Conservation (phyloP, 371 early-diverging fungal species). For the Globomyces sp. region DNA sequence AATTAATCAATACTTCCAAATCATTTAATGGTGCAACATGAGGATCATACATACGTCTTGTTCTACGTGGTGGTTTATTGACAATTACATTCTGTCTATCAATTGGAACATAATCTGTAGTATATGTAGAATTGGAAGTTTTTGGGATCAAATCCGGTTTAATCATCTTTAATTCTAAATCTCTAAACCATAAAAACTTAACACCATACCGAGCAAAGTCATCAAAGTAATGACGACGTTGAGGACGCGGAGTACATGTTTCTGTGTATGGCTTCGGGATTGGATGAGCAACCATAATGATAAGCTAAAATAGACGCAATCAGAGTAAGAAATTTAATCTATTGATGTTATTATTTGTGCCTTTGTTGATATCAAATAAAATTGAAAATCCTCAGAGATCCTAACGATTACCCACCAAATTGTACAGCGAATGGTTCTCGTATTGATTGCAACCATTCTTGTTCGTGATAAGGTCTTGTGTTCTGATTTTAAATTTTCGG, state of each 20-base stretch:
- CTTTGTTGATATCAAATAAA: too few species aligned
- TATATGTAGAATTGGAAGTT: constrained; percentile 20
- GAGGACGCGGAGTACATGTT: constrained; percentile 15
- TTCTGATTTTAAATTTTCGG: neutral
- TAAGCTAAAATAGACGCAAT: too few species aligned
- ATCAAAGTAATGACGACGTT: constrained; percentile 20
- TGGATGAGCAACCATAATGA: constrained; percentile 5
- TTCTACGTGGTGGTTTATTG: constrained; percentile 11
- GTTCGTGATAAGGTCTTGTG: too few species aligned
- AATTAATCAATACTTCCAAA: constrained; percentile 11
- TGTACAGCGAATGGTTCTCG: too few species aligned
- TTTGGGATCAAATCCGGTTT: constrained; percentile 5
- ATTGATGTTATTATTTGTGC: too few species aligned
- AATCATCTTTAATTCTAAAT: constrained; percentile 17
- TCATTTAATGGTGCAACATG: constrained; percentile 16
- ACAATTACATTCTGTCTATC: neutral
- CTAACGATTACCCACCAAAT: too few species aligned
- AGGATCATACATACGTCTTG: constrained; percentile 5
- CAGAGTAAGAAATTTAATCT: too few species aligned
- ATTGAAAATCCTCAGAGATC: too few species aligned
- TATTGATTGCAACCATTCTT: too few species aligned
- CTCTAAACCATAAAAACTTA: neutral
- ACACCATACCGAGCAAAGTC: constrained; percentile 15
- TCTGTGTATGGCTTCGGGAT: constrained; percentile 6
- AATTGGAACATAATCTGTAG: constrained; percentile 1